Evolutionary conservation across 805 yeast species (phyloP), one percentile per base, ranked within the genome.

Genomic region (Candida piceae): DNA sequence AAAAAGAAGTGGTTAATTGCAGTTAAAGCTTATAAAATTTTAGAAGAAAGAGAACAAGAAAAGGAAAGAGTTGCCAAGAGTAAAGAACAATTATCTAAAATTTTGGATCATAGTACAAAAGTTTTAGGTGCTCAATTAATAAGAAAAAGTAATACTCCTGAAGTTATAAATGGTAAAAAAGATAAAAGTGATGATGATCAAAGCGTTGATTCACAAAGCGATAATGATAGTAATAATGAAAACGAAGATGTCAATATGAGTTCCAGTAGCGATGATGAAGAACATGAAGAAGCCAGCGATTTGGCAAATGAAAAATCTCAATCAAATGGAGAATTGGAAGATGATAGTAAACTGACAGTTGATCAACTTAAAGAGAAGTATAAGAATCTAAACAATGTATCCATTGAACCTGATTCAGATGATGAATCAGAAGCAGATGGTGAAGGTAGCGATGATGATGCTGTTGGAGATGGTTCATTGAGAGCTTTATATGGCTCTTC

Each of bases 1-100:
- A 82, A 82, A 60, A 87, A 80, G 57, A 79, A 93, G 52, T 93
- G 99, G 99, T 65, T 71, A 16, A 70, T 88, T 33, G 98, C 97
- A 2, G 85, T 81, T 44, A 87, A 84, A 56, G 94, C 86, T 1
- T 81, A 74, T 53, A 70, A 69, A 33, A 83, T 79, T 12, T 66
- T 84, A 41, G 93, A 84, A 53, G 80, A 80, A 32, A 77, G 81
- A 42, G 86, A 84, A 47, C 81, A 74, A 41, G 95, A 86, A 48
- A 89, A 84, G 46, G 71, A 82, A 49, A 82, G 87, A 54, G 76
- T 84, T 36, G 74, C 76, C 8, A 78, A 82, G 52, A 96, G 97
- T 26, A 84, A 88, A 54, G 84, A 85, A 50, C 95, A 89, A 55
- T 67, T 90, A 39, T 78, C 86, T 39, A 82, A 86, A 53, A 89